Percentiles rank a stretch among this genome's conserved stretches.
Conservation (phyloP, 108 stramenopile genomes). For the Skeletonema potamos region DNA sequence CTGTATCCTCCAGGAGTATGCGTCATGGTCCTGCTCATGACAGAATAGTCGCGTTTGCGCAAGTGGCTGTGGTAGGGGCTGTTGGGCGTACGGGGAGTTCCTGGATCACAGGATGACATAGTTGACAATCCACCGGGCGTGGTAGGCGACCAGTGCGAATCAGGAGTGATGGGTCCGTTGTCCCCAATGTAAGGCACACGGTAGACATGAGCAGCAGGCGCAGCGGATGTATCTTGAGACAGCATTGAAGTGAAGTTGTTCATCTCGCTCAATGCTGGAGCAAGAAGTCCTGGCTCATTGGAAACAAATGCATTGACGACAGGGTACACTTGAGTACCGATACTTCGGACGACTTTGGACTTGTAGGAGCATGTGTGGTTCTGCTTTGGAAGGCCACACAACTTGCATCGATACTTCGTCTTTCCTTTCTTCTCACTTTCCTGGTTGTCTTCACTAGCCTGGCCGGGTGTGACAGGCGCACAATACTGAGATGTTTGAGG, state of each 20-base stretch:
- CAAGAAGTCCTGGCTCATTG: conserved; percentile 69
- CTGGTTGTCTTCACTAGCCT: not conserved
- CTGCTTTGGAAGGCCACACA: conserved; percentile 87
- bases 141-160: conserved; percentile 42
- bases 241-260: conserved; percentile 79
- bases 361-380: conserved; percentile 75
- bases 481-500: conserved; percentile 5
- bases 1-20: conserved; percentile 6
- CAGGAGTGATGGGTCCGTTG: conserved; percentile 29
- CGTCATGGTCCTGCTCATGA: conserved; percentile 38
- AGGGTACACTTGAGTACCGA: conserved; percentile 78
- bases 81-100: conserved; percentile 5
- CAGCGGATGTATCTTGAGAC: conserved; percentile 31
- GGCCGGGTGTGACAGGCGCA: conserved; percentile 24
- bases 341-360: conserved; percentile 66
- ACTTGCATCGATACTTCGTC: conserved; percentile 68
- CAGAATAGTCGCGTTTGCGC: conserved; percentile 19
- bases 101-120: conserved; percentile 21
- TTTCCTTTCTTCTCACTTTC: conserved; percentile 28
- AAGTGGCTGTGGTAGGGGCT: conserved; percentile 4
- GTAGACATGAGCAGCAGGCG: conserved; percentile 3
- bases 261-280: conserved; percentile 74
- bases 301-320: conserved; percentile 76
- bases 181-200: conserved; percentile 5
- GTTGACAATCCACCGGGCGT: conserved; percentile 38